A percentile compares a stretch with the other conserved stretches of the same genome.
Conservation (phyloP, 192 early-diverging fungal genomes). For the Pilobolus umbonatus region DNA sequence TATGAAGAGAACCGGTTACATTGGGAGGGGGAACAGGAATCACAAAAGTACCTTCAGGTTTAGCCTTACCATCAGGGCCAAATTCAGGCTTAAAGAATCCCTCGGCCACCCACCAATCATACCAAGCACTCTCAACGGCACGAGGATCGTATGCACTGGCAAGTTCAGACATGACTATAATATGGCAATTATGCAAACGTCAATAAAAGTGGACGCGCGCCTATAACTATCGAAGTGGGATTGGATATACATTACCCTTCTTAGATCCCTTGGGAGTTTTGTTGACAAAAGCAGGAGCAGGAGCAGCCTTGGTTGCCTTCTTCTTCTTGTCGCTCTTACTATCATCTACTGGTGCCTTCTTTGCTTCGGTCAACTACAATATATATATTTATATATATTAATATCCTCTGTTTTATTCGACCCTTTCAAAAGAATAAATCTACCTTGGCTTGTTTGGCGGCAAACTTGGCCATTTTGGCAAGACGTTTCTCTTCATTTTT, state of each 20-base stretch:
- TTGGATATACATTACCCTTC: conserved; percentile 59
- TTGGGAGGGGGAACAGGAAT: conserved; percentile 99
- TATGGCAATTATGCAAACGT: not conserved
- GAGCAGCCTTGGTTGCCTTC: conserved; percentile 50
- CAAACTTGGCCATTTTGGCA: conserved; percentile 91
- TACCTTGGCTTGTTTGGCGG: conserved; percentile 80
- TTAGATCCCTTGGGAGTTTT: conserved; percentile 85
- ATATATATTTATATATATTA: conserved; percentile 2
- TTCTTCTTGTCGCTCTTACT: conserved; percentile 47
- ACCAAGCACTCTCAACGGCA: conserved; percentile 94
- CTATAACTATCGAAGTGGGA: not conserved
- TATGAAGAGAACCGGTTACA: conserved; percentile 94
- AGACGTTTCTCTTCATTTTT: conserved; percentile 89
- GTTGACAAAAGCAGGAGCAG: conserved; percentile 68
- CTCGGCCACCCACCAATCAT: conserved; percentile 95
- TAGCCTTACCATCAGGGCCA: conserved; percentile 62
- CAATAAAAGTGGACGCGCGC: not conserved
- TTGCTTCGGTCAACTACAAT: conserved; percentile 16
- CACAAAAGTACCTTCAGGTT: conserved; percentile 78
- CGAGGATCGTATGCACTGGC: conserved; percentile 80
- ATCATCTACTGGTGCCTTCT: conserved; percentile 12
- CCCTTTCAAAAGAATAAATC: conserved; percentile 8
- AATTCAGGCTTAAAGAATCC: conserved; percentile 87
- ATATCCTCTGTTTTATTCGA: not conserved
- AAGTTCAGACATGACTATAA: conserved; percentile 70